Base-by-base conservation (phyloP, 805 yeast species). In the Metschnikowia reukaufii region DNA sequence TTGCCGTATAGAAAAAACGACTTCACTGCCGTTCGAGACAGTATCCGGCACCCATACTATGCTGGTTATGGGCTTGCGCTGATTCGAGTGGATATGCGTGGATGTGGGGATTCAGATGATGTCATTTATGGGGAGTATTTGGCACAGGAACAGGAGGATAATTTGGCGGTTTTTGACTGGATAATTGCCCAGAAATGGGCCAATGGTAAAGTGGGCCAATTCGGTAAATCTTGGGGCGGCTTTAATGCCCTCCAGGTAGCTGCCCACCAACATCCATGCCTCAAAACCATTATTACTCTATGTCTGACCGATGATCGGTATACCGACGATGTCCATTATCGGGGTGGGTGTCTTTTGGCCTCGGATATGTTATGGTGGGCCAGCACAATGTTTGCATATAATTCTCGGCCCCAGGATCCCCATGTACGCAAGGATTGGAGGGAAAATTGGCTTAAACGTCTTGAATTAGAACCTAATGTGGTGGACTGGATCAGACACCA, bases 11-110 rank as follows among this genome's bases (percentile, higher is more conserved):
- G 78, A 54, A 73, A 76, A 10, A 66, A 64, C 48, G 79, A 70
- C 51, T 66, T 70, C 49, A 74, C 79, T 1, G 63, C 74, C 36
- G 66, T 70, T 36, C 61, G 78, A 60, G 79, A 74, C 52, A 59
- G 73, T 1, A 65, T 74, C 31, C 63, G 78, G 51, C 78, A 74
- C 49, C 73, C 78, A 2, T 73, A 63, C 59, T 74, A 68, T 51
- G 76, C 78, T 3, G 77, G 77, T 7, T 67, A 70, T 50, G 79
- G 79, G 0, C 61, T 73, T 20, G 76, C 74, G 1, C 70, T 75
- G 2, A 61, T 73, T 46, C 56, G 78, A 55, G 68, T 74, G 17
- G 78, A 73, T 49, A 73, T 74, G 76, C 64, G 79, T 54, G 79
- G 79, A 31, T 49, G 68, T 7, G 66, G 75, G 20, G 70, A 72